Base-by-base conservation (phyloP, 176 grass and related monocot genomes). In the Neostapfia colusana region DNA sequence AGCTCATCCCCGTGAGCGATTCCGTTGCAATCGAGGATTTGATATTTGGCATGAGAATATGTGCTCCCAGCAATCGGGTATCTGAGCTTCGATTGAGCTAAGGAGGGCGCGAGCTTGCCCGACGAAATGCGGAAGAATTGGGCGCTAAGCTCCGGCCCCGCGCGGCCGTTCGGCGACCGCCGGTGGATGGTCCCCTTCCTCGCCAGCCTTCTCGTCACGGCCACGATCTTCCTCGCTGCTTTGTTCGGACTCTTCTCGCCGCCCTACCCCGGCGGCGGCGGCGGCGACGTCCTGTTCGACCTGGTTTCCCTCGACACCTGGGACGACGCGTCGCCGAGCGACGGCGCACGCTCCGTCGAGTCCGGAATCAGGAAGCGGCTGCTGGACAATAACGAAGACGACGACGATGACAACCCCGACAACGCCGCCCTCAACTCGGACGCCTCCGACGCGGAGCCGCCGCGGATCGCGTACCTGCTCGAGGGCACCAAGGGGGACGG, bases 401-500 rank as follows among this genome's bases (percentile, higher is more conserved):
- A 84, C 36, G 77, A 41, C 45, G 56, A 63, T 0, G 81, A 87
- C 54, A 74, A 74, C 10, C 78, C 79, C 18, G 78, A 82, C 67
- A n/a, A 78, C 13, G 66, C 82, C 6, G 72, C 69, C 0, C 25
- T 81, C 18, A 85, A 79, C 65, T 87, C 81, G 8, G 61, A 83
- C 70, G 83, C 81, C 28, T 78, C 74, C 3, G 86, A 77, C 44
- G 62, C 83, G 0, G 91, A 88, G 48, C 69, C 89, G 27, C 95
- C 95, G 40, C 82, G 95, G 27, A 83, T 99, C 59, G 91, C 95
- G 17, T 99, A 99, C 38, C 84, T 99, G 1, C 86, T 99, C 2
- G 93, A 93, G 42, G 95, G 95, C 53, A 99, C 95, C 5, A 99
- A 99, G 65, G 91, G 95, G n/a, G 95, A 95, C 68, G 81, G 87